Conservation (phyloP, 192 early-diverging fungal genomes). For the Backusella westeae region DNA sequence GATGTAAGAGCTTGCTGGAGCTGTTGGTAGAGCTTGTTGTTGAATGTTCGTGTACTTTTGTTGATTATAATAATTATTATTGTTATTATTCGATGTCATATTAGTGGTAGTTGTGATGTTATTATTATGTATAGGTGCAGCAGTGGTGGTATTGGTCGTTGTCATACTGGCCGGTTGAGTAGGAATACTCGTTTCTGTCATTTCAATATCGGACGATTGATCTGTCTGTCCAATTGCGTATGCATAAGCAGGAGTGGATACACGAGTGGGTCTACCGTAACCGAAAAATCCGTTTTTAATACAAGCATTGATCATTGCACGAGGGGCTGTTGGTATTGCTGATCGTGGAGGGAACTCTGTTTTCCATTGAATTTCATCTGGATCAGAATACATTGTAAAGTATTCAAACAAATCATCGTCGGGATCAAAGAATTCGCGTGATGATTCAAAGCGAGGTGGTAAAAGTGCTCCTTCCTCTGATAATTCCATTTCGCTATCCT, state of each 20-base stretch:
- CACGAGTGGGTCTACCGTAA: neutral
- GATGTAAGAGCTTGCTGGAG: neutral
- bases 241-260: neutral
- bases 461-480: neutral
- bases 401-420: conserved; percentile 33
- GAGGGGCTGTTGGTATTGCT: conserved; percentile 28
- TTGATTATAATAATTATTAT: neutral
- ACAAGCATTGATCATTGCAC: conserved; percentile 23
- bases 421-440: conserved; percentile 34
- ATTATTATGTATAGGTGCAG: neutral
- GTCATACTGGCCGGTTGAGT: neutral
- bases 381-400: conserved; percentile 8
- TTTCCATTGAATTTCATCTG: conserved; percentile 18
- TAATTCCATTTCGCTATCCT: neutral
- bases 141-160: neutral
- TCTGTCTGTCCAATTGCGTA: neutral
- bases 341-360: conserved; percentile 14
- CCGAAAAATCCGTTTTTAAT: neutral
- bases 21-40: neutral
- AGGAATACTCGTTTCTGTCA: neutral
- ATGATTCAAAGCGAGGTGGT: conserved; percentile 16
- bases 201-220: neutral
- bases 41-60: neutral
- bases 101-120: neutral
- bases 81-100: neutral